phyloP scores from a whole-genome alignment of 139 green algal genomes.

The Micractinium conductrix region DNA sequence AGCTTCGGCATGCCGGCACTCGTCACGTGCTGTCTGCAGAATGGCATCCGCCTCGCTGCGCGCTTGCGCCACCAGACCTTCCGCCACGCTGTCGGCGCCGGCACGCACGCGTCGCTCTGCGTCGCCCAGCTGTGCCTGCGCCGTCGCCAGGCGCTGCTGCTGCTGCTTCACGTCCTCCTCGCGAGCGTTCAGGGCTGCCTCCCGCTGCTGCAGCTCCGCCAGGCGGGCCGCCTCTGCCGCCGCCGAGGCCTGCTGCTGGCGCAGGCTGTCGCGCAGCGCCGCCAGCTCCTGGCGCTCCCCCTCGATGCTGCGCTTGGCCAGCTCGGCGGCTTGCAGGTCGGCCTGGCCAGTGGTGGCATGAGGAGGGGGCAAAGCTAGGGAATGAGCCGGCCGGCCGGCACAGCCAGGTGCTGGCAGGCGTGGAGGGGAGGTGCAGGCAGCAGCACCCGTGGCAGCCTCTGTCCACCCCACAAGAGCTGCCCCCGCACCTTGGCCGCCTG shows the following conservation, averaged over 20 bases:
- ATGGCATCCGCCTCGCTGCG: slow-evolving; percentile 27
- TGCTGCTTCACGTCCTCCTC: slow-evolving; percentile 9
- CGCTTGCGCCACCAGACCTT: background rate
- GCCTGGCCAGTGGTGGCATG: too few species aligned
- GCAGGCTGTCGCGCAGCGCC: slow-evolving; percentile 7
- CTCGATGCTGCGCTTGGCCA: slow-evolving; percentile 26
- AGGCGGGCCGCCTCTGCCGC: slow-evolving; percentile 26
- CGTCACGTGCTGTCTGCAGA: slow-evolving; percentile 26
- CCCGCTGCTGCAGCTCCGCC: slow-evolving; percentile 19
- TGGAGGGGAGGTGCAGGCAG: too few species aligned
- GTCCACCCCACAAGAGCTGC: too few species aligned
- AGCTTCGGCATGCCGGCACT: slow-evolving; percentile 18
- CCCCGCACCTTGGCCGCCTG: slow-evolving; percentile 6
- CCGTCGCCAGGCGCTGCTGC: slow-evolving; percentile 4
- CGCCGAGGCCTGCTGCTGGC: slow-evolving; percentile 7
- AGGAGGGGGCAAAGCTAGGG: too few species aligned
- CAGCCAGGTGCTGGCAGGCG: too few species aligned
- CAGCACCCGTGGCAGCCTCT: too few species aligned
- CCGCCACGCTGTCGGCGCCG: slow-evolving; percentile 1
- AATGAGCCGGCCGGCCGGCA: too few species aligned
- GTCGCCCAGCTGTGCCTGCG: slow-evolving; percentile 15
- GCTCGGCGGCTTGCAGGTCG: slow-evolving; percentile 19
- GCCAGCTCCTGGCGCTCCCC: slow-evolving; percentile 9
- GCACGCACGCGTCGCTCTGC: background rate
- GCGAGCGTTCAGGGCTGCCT: too few species aligned